Evolutionary conservation across 2,329 filamentous ascomycete genomes (phyloP), one percentile per base, ranked within the genome.

Genomic region (Immersiporthe knoxdaviesiana): DNA sequence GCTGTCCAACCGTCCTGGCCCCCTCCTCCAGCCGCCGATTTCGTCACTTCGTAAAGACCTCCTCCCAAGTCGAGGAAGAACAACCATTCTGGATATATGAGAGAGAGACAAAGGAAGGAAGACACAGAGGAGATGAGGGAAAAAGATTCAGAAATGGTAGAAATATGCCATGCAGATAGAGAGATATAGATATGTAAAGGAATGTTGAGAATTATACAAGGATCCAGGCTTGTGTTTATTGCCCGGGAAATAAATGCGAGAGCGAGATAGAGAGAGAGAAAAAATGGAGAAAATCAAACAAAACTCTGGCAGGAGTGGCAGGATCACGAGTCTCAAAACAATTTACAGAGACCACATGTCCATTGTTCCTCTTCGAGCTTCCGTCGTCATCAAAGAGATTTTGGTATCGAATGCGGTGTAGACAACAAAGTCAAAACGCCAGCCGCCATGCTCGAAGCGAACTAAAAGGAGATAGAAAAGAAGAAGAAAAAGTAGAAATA

Each of bases 371-470:
- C 6, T 30, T 58, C 16, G 61, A 44, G 11, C 59, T 47, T 47
- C 44, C 44, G 44, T 59, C 64, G 68, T 69, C 35, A 63, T 69
- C 37, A 54, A 68, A 63, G 39, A 50, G 61, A 65, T 54, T 72
- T 59, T 70, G 70, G 70, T 72, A 72, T 72, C 70, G 70, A 70
- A 71, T 70, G 64, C 70, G 68, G 68, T 67, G 72, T 74, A 74
- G 61, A 67, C 50, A 65, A 32, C 64, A 67, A 71, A 72, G 64
- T 69, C 72, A 66, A 67, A 77, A 81, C 79, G 78, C 79, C 79
- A 73, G 75, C 78, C 77, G 74, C 75, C 73, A 76, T 77, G 75
- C 75, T 75, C 73, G 73, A 75, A 73, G 47, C 41, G 50, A 73
- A 65, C 52, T 52, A 39, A 59, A 70, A 52, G 44, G 66, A 39